Base-by-base conservation (phyloP, 1,284 basidiomycete species). In the Fistulinella cinereoalba region DNA sequence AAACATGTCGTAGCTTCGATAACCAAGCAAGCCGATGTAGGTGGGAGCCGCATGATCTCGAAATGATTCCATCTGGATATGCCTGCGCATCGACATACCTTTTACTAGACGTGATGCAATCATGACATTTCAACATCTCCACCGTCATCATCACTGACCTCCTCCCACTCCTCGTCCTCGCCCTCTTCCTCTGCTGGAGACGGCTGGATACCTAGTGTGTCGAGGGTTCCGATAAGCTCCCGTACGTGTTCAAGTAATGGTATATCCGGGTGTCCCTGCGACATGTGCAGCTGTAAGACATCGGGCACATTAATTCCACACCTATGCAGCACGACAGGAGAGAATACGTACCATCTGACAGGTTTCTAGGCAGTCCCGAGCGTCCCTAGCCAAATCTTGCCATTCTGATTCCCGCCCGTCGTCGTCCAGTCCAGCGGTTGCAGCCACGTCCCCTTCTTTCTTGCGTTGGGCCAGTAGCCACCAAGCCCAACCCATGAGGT, bases 401-500 rank as follows among this genome's bases (percentile, higher is more conserved):
- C 85, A 88, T 6, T 77, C 75, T 47, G 89, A 60, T 11, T 77
- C 80, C 43, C 81, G 81, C 4, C 81, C 66, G 33, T 74, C 61
- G 21, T 57, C 47, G 33, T 34, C 54, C 8, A 56, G 39, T 27
- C 40, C 57, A 15, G 2, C 46, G 3, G 29, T 22, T 2, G 40
- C 44, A 15, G 29, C 77, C 13, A 71, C 75, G n/a, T 75, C 79
- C 25, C 66, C 75, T 52, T 82, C 80, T 50, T 77, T 75, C 15
- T 79, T 77, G 50, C 80, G 76, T 60, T 88, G 83, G 0, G 79
- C 76, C 78, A 85, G 81, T 34, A 95, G 72, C 71, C 84, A 92
- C 75, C 92, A 93, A 49, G 89, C 87, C 91, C 92, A 95, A 43
- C 92, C 94, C 64, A 94, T 89, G n/a, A 96, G 78, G 65, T 97